Evolutionary conservation across 306 rosid species (phyloP), one percentile per base, ranked within the genome.

Genomic region (Spatholobus suberectus): DNA sequence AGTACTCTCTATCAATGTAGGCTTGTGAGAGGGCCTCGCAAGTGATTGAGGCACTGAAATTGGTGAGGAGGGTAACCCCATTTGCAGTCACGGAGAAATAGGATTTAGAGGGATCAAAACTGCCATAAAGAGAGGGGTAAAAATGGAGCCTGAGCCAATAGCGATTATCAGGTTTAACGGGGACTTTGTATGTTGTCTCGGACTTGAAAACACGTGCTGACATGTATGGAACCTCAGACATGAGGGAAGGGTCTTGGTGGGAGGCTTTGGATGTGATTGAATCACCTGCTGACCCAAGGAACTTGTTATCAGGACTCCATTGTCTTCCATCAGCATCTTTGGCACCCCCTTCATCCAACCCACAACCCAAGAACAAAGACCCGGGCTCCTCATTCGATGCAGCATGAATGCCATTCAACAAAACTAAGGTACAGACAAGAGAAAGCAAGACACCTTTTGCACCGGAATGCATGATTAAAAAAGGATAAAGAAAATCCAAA

Each of bases 111-210:
- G 89, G 52, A 73, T 81, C 32, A 47, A 54, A 74, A 15, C 3
- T 78, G 8, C 35, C 84, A 51, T 89, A 87, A 32, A 75, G 1
- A 5, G 90, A 70, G 2, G 92, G 92, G 10, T 89, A 89, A 76
- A 89, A 89, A 69, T 89, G 90, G 3, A 89, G 89, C 80, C 90
- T 81, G 4, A 89, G 85, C 90, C 89, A 89, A 20, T 87, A 85
- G 3, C 89, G 92, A 51, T 83, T 87, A 20, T 83, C 63, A 0
- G 80, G 38, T 23, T 63, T 17, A 13, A 87, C 29, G 4, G 84
- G 84, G 72, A 89, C 83, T 44, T 70, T 85, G 73, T 89, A 89
- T 7, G 86, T 4, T 32, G 88, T 8, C 40, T 89, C 83, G 0
- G 90, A 81, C 34, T 20, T 54, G 82, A 87, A 85, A 85, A 89